Percentiles rank a stretch among this genome's conserved stretches.
Conservation (phyloP, 805 yeast species). For the Zygosaccharomyces gambellarensis region DNA sequence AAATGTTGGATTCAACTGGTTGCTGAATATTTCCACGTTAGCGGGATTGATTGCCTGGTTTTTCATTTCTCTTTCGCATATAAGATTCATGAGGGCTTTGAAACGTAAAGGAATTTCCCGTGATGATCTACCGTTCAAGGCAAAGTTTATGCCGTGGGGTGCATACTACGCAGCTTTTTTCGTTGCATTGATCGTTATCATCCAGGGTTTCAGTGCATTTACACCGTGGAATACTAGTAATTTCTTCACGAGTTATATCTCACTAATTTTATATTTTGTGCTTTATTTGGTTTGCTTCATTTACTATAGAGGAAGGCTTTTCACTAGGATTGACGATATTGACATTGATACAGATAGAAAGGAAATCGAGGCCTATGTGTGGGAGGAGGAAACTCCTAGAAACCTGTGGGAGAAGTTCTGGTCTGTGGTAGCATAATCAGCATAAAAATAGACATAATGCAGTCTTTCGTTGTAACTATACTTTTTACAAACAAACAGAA, state of each 20-base stretch:
- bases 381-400: conserved; percentile 50
- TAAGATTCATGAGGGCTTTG: conserved; percentile 59
- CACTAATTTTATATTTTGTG: conserved; percentile 50
- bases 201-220: conserved; percentile 67
- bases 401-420: conserved; percentile 53
- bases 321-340: conserved; percentile 48
- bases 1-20: conserved; percentile 57
- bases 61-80: conserved; percentile 53
- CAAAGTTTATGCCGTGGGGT: conserved; percentile 56
- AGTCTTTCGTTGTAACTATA: background rate
- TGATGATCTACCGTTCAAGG: conserved; percentile 63
- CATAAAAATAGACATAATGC: background rate
- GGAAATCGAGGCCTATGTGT: conserved; percentile 50
- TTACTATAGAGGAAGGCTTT: conserved; percentile 44
- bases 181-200: conserved; percentile 52
- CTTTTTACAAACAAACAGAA: background rate
- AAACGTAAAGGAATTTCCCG: conserved; percentile 57
- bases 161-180: conserved; percentile 57
- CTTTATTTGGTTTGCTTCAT: conserved; percentile 49
- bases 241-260: conserved; percentile 65
- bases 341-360: conserved; percentile 64
- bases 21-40: conserved; percentile 59
- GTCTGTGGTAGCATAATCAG: conserved; percentile 32
- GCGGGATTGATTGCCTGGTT: conserved; percentile 69
- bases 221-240: conserved; percentile 44